Evolutionary conservation across 140 eudicot species (phyloP).

Genomic region (Senecio squalidus): DNA sequence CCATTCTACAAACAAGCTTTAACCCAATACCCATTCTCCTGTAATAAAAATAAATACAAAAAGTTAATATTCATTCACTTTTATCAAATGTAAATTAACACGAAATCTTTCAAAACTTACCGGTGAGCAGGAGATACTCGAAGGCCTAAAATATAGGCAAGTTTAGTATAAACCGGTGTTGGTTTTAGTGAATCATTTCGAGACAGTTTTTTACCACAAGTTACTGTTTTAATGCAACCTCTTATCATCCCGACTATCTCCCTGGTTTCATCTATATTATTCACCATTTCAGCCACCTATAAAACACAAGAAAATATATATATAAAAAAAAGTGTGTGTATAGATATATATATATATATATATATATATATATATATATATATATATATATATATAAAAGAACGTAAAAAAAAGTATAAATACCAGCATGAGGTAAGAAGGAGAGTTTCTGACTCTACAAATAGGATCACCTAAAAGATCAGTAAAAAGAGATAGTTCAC

Average conservation of each 20-base stretch:
- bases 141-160: conserved; percentile 87
- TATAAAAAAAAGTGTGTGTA: too few species aligned
- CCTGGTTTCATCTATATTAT: conserved; percentile 13
- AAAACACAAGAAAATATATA: too few species aligned
- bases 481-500: conserved; percentile 67
- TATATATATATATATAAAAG: not conserved
- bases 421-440: conserved; percentile 85
- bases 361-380: too few species aligned
- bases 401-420: not conserved
- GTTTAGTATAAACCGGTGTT: conserved; percentile 61
- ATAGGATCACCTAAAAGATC: conserved; percentile 92
- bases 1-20: conserved; percentile 55
- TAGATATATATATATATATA: too few species aligned
- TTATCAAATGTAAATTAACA: too few species aligned
- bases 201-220: conserved; percentile 60
- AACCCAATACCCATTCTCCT: conserved; percentile 87
- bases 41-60: not conserved
- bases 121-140: conserved; percentile 85
- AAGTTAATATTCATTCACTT: not conserved
- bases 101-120: conserved; percentile 43
- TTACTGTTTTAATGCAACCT: conserved; percentile 89
- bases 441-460: conserved; percentile 83
- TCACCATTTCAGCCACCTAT: conserved; percentile 77
- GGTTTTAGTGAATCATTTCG: conserved; percentile 24
- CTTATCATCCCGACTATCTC: conserved; percentile 87